Base-by-base conservation (phyloP, 768 basidiomycete species). In the Xerocomellus chrysenteron region DNA sequence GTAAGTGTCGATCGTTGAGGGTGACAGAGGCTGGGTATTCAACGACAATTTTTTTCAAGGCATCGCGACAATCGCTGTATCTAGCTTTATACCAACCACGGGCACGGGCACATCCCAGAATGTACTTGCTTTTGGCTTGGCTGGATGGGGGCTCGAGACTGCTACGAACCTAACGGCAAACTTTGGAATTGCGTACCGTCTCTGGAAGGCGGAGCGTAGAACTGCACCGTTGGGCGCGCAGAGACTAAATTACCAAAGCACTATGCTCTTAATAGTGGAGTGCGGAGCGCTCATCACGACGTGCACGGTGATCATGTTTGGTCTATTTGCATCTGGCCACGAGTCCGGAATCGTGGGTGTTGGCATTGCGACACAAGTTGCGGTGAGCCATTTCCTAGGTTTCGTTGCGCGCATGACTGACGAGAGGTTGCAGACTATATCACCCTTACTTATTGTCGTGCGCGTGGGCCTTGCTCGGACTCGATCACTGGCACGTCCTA, bases 61-160 rank as follows among this genome's bases (percentile, higher is more conserved):
- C 33, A n/a, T 55, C n/a, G 61, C 35, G 17, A 60, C 58, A 14
- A 50, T 57, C 1, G 64, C 61, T n/a, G 55, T 66, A 12, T 55
- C 61, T 45, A 55, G 53, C 43, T 65, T 65, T 47, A 55, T 56
- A 41, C 50, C 61, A 13, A 48, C 47, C 8, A 47, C 47, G 4
- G 65, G 57, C 17, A 57, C 42, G 12, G 46, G 33, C 2, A 26
- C 46, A 17, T 10, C 56, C 12, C 44, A 41, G 0, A 11, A 60
- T 8, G 12, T 66, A 11, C 26, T 50, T 36, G 14, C 19, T 2
- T 58, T 60, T 39, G 57, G 57, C 33, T 47, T 66, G 17, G 21
- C 57, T n/a, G 65, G 50, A 17, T 65, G 64, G 64, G 61, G 61
- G 26, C 40, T 66, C 16, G 64, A 66, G 32, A 55, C 54, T 11